Base-by-base conservation (phyloP, 192 early-diverging fungal species). In the Linnemannia zychae region DNA sequence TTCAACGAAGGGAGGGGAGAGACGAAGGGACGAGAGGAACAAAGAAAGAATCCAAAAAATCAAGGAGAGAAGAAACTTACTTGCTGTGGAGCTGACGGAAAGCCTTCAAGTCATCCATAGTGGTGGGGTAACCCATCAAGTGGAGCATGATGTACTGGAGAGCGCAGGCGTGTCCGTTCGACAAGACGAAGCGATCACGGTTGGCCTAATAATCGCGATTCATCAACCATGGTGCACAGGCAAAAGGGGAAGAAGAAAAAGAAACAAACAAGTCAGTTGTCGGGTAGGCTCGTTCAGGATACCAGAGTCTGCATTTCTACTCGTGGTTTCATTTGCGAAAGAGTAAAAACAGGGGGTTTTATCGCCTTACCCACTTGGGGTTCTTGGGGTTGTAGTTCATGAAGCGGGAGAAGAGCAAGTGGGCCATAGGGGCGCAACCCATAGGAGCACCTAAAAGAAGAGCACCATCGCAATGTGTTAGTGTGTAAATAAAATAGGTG, bases 341-440 rank as follows among this genome's bases (percentile, higher is more conserved):
- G 31, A 63, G 28, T n/a, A 7, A 28, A 37, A 40, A n/a, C 16
- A 18, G 24, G 3, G 36, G 28, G 22, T 22, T 57, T 36, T 18
- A 7, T 36, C 33, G 31, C 85, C 89, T 75, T 90, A 94, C 93
- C 97, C 98, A 99, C 69, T 94, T 87, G 83, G 97, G 95, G 91
- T 98, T 93, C 86, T 92, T 91, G 74, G 98, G 97, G 92, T 97
- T 96, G 75, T 89, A 92, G 72, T 89, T 94, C 86, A 99, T 91
- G 88, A 95, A 95, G 70, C 89, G 91, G 33, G 94, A 94, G 87
- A 98, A 99, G 69, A 99, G 88, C 66, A 95, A 90, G 75, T 98
- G 95, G 22, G 96, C 96, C 93, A 99, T 96, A n/a, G 97, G 97
- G 71, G 98, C 98, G 75, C 96, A 98, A 17, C 98, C 98, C 95